Base-by-base conservation (phyloP, 768 basidiomycete species). In the Boletus reticulatus region DNA sequence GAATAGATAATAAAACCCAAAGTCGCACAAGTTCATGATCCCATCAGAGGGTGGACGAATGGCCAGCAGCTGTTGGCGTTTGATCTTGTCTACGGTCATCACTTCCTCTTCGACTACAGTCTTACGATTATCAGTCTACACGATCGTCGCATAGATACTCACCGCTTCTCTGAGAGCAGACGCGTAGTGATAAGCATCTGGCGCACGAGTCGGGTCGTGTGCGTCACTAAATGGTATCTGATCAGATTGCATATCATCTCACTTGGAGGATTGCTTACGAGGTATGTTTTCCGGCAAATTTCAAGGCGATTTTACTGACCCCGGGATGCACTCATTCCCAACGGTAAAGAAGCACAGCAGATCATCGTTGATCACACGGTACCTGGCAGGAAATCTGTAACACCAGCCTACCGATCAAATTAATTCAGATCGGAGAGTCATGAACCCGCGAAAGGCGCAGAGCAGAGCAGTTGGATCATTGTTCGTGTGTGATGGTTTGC, bases 151-250 rank as follows among this genome's bases (percentile, higher is more conserved):
- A 44, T 24, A 43, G 16, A 7, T 17, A 59, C 82, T 59, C 62
- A 88, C 87, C 92, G 89, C 65, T 93, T 94, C 58, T 93, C 88
- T n/a, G 75, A 78, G 4, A 87, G 85, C n/a, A 93, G 73, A 69
- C 92, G 82, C 9, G 80, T 84, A 17, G 80, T 84, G 61, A 89
- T 92, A 52, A 80, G 22, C 88, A 68, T 85, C 85, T 49, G 81
- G 92, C 7, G 92, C 92, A 66, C 95, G 94, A 52, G 96, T 89
- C 6, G 88, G 88, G 42, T 92, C 91, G 63, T 92, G 92, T 69
- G 86, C 89, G 55, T 78, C 77, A 5, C 84, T 87, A 27, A 49
- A 41, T 34, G 20, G 43, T 39, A 16, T 43, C 32, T 10, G 9
- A 20, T 52, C 13, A 48, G 36, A 9, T n/a, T 51, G 16, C 3